Base-by-base conservation (phyloP, 177 flowering plant genomes). In the Vitis hybrid region DNA sequence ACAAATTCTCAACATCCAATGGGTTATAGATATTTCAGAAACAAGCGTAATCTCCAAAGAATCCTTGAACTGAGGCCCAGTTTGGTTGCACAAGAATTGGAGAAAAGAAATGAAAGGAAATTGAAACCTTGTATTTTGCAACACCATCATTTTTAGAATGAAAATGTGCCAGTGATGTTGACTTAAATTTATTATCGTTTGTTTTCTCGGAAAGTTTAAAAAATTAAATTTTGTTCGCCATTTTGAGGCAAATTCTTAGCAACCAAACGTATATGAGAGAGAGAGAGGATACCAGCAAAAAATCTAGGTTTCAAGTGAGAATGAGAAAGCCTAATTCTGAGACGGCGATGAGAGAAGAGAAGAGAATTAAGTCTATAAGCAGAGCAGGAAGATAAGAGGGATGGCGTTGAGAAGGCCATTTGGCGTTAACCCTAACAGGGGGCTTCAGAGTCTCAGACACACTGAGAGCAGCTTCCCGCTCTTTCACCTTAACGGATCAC, bases 261-360 rank as follows among this genome's bases (percentile, higher is more conserved):
- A 70, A 51, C 67, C 66, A 70, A 53, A 55, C 29, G 49, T 6
- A 68, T 6, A 22, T 2, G 19, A 5, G 51, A 57, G 56, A 12
- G 55, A 22, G 22, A 33, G 15, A 31, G 48, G 63, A 51, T 73
- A 85, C 88, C 85, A 16, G 86, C 68, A 18, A 75, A 70, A 56
- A 64, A 74, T 51, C 76, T 64, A 48, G 65, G 76, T 51, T 62
- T 68, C 68, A 76, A 29, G 52, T 72, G 77, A 60, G n/a, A 64
- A 56, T 11, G 82, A 45, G 82, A 76, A 60, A 75, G 22, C 1
- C 55, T n/a, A 56, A 77, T 14, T 65, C 55, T 31, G 16, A 78
- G 82, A 50, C 80, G 82, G 2, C 85, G 85, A 4, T 60, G 76
- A 56, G 89, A 81, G 82, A 87, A 77, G 66, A 84, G 73, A 64